Evolutionary conservation across 345 rosid genomes (phyloP), one percentile per base, ranked within the genome.

Genomic region (Reutealis trisperma): DNA sequence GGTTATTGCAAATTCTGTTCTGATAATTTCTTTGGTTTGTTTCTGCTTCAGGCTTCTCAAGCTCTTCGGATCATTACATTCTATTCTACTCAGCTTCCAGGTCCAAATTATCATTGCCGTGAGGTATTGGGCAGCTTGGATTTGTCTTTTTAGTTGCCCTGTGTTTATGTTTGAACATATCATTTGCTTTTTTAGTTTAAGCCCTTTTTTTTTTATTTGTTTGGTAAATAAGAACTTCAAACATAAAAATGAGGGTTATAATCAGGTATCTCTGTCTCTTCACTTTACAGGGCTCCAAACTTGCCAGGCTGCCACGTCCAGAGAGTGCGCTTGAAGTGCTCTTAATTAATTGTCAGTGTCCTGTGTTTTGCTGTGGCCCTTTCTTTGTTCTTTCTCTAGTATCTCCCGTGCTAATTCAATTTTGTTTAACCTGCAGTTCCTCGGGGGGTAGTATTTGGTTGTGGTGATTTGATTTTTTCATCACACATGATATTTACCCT

Each of bases 391-490:
- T 78, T 41, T 70, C 27, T 62, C 49, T 44, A 52, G 49, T 37
- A 58, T 49, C 60, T 78, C 69, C 16, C 74, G 59, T 44, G 61
- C 72, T 83, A 27, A 86, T 67, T 70, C 84, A 59, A 75, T 77
- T 77, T 82, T 76, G 19, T 62, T 69, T 27, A 67, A 77, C 81
- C 34, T 73, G 87, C 96, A 96, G 99, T 96, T 91, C 96, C 98
- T 72, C 90, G 88, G 51, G 99, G 99, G 30, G 90, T 89, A 45
- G 83, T 89, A 59, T 94, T 90, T 74, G 99, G 99, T 30, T 96
- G 99, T 73, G 99, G 99, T 77, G 99, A 96, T 86, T 82, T 96
- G 87, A 96, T 96, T 54, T 96, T 96, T 83, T 96, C 99, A 72
- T 96, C 98, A 8, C 98, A 96, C 83, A 96, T 94, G 98, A 96